Evolutionary conservation across 164 flowering plant genomes (phyloP), one percentile per base, ranked within the genome.

Genomic region (Vitis rupestris): DNA sequence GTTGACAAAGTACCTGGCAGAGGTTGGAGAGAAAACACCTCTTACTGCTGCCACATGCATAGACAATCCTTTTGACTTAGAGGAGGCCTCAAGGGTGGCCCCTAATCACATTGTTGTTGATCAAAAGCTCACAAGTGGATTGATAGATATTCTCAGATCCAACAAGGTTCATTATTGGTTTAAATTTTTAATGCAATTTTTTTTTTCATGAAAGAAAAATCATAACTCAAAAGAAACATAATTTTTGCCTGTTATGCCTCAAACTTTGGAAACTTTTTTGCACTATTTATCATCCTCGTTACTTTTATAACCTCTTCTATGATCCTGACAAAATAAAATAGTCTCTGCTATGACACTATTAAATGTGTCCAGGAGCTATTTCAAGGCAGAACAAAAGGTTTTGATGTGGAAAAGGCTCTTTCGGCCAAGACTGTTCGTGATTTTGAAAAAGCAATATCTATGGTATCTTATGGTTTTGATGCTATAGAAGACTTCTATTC

Each of bases 31-130:
- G 78, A 81, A 67, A 70, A 88, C 99, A 58, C 96, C 99, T 66
- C 87, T 95, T 47, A 90, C 90, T 10, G 99, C 99, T 79, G 98
- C 90, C 16, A 81, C 87, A 57, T 91, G 99, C 81, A 84, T 95
- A 61, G 90, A 93, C 77, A 95, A 90, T 80, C 98, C 99, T 61
- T 95, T 95, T 80, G 98, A 95, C 75, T 81, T 95, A 50, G 89
- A 86, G 75, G 94, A 90, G 78, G 89, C 88, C 58, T 79, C 95
- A 50, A 86, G 89, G 76, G 77, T 86, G 64, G 76, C 79, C 52
- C 80, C 87, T 65, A 64, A 85, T 79, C 82, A 76, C 59, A 51
- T 69, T 70, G 78, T 75, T 64, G 59, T 81, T 73, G 84, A 84
- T 73, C 81, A 86, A 72, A 88, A 79, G 78, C 88, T 91, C 62